Percentiles rank a stretch among this genome's conserved stretches.
Evolutionary conservation across 345 rosid species (phyloP).

Genomic region (Salix udensis): DNA sequence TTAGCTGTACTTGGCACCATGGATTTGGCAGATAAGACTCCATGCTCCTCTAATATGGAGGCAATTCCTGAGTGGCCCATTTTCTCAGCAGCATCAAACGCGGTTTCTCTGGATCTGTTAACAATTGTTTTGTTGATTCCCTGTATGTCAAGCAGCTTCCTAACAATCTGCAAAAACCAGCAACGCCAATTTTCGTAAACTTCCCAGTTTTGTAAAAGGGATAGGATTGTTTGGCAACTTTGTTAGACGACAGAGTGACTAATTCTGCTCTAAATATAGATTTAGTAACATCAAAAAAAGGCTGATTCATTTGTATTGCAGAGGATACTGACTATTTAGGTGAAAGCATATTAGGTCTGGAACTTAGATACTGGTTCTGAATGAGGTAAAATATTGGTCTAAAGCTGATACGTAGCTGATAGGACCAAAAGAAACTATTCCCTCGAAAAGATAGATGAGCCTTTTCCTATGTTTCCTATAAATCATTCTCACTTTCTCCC

Average conservation of each 20-base stretch:
- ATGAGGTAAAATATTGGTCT: not conserved
- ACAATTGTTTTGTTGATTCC: slow-evolving; percentile 50
- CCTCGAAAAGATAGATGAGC: no score
- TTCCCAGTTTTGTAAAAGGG: not conserved
- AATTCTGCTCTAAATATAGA: not conserved
- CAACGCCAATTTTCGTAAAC: slow-evolving; percentile 1
- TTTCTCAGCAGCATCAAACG: slow-evolving; percentile 71
- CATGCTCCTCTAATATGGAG: slow-evolving; percentile 46
- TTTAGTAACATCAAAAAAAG: not conserved
- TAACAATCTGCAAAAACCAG: slow-evolving; percentile 54
- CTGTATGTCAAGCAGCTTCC: slow-evolving; percentile 32
- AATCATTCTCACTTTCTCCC: not conserved
- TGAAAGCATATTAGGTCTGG: not conserved
- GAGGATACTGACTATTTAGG: not conserved
- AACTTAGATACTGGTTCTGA: not conserved
- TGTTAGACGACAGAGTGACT: not conserved
- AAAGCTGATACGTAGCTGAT: not conserved
- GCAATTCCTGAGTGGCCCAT: slow-evolving; percentile 40
- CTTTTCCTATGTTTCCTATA: no score
- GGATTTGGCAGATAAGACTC: slow-evolving; percentile 53
- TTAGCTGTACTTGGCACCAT: slow-evolving; percentile 38
- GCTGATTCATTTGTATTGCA: not conserved
- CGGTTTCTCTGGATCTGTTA: slow-evolving; percentile 68
- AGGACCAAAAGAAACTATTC: not conserved
- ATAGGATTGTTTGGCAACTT: not conserved